phyloP scores from a whole-genome alignment of 1,139 yeast genomes.

The Yamadazyma aaseri region DNA sequence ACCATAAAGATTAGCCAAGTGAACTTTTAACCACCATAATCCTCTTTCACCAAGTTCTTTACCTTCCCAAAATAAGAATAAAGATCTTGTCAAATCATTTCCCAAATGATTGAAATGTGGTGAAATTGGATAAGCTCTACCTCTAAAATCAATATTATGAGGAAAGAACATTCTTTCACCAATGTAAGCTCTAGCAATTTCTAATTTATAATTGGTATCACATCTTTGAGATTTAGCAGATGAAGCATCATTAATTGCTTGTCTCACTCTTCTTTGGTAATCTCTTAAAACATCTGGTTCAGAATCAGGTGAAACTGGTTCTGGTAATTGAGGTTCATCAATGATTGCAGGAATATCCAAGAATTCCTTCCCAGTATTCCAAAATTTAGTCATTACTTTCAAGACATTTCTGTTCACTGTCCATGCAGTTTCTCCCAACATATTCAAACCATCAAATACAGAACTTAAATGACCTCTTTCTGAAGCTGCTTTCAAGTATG shows the following conservation, averaged over 20 bases:
- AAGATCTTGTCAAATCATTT: slow-evolving; percentile 84
- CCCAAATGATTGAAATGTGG: slow-evolving; percentile 84
- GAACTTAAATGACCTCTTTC: slow-evolving; percentile 61
- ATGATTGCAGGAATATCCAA: slow-evolving; percentile 74
- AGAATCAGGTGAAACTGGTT: slow-evolving; percentile 60
- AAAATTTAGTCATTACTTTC: slow-evolving; percentile 66
- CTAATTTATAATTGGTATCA: slow-evolving; percentile 88
- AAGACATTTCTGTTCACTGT: slow-evolving; percentile 76
- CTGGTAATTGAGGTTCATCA: slow-evolving; percentile 58
- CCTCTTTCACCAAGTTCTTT: slow-evolving; percentile 74
- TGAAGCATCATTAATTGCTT: slow-evolving; percentile 58
- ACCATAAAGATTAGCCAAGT: slow-evolving; percentile 85
- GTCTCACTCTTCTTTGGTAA: slow-evolving; percentile 63
- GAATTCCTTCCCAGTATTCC: slow-evolving; percentile 84
- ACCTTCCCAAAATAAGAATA: slow-evolving; percentile 88
- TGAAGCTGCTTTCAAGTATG: slow-evolving; percentile 83
- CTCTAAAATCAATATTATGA: slow-evolving; percentile 91
- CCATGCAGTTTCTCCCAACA: slow-evolving; percentile 89
- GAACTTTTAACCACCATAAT: slow-evolving; percentile 84
- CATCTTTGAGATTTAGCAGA: slow-evolving; percentile 84
- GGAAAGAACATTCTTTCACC: slow-evolving; percentile 93
- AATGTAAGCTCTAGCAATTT: slow-evolving; percentile 88
- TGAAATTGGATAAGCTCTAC: slow-evolving; percentile 92
- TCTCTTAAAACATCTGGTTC: slow-evolving; percentile 73
- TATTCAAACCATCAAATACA: slow-evolving; percentile 82